Evolutionary conservation across 2,329 filamentous ascomycete genomes (phyloP).

Genomic region (Diaporthe vaccinii): DNA sequence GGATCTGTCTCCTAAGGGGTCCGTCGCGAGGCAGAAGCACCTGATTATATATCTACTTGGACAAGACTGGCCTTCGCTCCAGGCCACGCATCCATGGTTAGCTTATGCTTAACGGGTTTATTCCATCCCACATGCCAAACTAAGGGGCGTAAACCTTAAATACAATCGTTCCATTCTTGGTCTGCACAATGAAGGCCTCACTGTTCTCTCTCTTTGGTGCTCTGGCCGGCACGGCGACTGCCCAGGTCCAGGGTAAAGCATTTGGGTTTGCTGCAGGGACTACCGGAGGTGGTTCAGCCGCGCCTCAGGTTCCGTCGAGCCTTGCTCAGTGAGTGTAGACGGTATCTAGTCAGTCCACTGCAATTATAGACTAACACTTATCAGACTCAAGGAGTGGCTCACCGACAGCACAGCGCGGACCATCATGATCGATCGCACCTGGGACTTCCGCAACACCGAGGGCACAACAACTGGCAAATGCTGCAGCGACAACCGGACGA

Average conservation of each 20-base stretch:
- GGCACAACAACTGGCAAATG: constrained; percentile 65
- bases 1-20: neutral
- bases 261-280: constrained; percentile 63
- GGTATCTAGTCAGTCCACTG: neutral
- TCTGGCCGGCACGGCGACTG: neutral
- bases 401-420: constrained; percentile 65
- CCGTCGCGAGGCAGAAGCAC: neutral
- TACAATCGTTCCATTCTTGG: neutral
- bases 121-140: neutral
- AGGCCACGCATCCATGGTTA: neutral
- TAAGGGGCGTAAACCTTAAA: neutral
- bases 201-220: neutral
- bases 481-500: constrained; percentile 71
- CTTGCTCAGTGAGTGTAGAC: constrained; percentile 58
- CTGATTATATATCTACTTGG: neutral
- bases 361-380: neutral
- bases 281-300: constrained; percentile 67
- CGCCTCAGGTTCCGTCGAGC: constrained; percentile 66
- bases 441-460: constrained; percentile 69
- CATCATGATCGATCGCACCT: constrained; percentile 70
- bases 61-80: neutral
- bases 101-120: neutral
- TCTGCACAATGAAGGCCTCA: neutral
- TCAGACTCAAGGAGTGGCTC: constrained; percentile 63
- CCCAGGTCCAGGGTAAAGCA: constrained; percentile 8